Evolutionary conservation across 2,329 filamentous ascomycete genomes (phyloP).

Genomic region (Aureobasidium vineae): DNA sequence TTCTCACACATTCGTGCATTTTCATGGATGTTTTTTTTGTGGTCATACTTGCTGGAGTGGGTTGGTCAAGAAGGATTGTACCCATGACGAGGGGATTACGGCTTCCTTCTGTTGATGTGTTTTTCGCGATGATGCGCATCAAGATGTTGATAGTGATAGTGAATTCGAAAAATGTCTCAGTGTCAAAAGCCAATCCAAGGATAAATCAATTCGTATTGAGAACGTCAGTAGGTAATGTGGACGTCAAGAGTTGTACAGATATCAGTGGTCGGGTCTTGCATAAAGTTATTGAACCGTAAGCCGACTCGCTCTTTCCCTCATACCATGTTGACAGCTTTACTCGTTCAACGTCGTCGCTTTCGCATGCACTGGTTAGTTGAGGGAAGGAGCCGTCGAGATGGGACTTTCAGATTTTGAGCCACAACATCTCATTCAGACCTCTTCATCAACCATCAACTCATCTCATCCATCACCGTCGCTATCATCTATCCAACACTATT

Average conservation of each 20-base stretch:
- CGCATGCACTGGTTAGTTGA: background rate
- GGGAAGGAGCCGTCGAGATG: background rate
- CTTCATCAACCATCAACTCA: background rate
- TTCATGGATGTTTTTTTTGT: no score
- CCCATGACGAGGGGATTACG: no score
- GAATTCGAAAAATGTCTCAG: background rate
- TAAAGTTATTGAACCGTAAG: background rate
- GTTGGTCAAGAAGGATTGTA: background rate
- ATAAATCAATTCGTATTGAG: no score
- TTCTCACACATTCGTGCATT: no score
- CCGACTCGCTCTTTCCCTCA: background rate
- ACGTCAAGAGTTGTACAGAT: background rate
- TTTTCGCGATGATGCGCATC: background rate
- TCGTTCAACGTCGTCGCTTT: background rate
- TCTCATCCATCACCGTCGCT: background rate
- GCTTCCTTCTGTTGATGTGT: background rate
- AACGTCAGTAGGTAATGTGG: background rate
- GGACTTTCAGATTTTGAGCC: no score
- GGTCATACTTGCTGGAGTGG: no score
- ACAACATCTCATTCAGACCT: background rate
- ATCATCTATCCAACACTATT: background rate
- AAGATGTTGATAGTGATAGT: background rate
- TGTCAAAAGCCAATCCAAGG: no score
- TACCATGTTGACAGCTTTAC: background rate
- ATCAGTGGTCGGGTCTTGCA: background rate